phyloP scores from a whole-genome alignment of 2,329 filamentous ascomycete species.

The Aspergillus awamori region DNA sequence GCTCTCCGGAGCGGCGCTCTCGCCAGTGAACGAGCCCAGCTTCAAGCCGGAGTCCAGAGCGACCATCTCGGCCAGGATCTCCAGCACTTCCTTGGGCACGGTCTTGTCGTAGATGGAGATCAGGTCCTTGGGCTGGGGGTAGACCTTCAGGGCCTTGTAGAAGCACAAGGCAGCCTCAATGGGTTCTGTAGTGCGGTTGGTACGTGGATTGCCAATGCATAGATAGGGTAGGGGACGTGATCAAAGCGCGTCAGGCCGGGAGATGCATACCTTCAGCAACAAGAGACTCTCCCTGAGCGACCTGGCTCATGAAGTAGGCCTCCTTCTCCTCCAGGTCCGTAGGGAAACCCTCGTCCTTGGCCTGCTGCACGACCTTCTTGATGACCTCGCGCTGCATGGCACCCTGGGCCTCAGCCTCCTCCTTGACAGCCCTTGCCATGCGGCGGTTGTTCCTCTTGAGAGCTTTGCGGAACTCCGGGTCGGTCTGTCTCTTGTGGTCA shows the following conservation, averaged over 20 bases:
- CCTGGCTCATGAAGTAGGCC: slow-evolving; percentile 94
- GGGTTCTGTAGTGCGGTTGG: slow-evolving; percentile 41
- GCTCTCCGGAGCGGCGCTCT: slow-evolving; percentile 36
- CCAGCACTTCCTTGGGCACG: slow-evolving; percentile 93
- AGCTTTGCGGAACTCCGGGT: slow-evolving; percentile 64
- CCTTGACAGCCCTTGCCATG: slow-evolving; percentile 51
- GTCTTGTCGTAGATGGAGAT: slow-evolving; percentile 99
- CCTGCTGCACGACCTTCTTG: slow-evolving; percentile 73
- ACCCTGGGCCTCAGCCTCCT: slow-evolving; percentile 51
- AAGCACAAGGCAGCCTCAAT: slow-evolving; percentile 91
- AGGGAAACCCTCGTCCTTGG: slow-evolving; percentile 90
- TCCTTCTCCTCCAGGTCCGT: slow-evolving; percentile 89
- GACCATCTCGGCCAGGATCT: slow-evolving; percentile 97
- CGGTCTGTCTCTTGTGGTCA: slow-evolving; percentile 65
- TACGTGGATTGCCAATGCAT: slow-evolving; percentile 16
- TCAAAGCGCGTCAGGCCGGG: slow-evolving; percentile 5
- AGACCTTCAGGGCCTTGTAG: slow-evolving; percentile 98
- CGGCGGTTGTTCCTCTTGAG: slow-evolving; percentile 55
- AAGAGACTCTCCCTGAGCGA: slow-evolving; percentile 82
- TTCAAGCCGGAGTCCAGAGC: slow-evolving; percentile 79
- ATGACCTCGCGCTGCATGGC: slow-evolving; percentile 64
- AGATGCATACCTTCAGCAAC: slow-evolving; percentile 73
- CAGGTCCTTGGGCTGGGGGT: slow-evolving; percentile 87
- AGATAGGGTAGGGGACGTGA: neutral
- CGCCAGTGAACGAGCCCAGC: slow-evolving; percentile 54